Conservation (phyloP, 192 early-diverging fungal species). For the Dimargaris verticillata region DNA sequence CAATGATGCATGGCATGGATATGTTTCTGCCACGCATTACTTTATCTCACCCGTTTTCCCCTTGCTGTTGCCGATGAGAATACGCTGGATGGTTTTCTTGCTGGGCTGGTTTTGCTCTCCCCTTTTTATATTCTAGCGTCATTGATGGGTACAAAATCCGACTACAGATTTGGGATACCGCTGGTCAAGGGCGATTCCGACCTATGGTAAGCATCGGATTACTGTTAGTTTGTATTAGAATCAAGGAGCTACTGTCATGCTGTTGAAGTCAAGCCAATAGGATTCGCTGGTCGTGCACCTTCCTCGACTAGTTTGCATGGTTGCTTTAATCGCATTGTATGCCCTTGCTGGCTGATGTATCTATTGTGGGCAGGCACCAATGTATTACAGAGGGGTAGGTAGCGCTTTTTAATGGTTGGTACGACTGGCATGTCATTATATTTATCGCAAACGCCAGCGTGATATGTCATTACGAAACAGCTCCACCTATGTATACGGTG, state of each 20-base stretch:
- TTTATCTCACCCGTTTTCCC: too few relatives aligned
- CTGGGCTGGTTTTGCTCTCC: too few relatives aligned
- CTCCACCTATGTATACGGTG: too few relatives aligned
- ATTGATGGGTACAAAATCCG: slow-evolving; percentile 59
- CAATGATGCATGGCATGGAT: too few relatives aligned
- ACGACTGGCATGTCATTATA: background rate
- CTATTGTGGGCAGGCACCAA: slow-evolving; percentile 2
- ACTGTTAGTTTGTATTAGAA: background rate
- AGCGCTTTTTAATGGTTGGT: background rate
- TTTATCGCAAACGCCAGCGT: too few relatives aligned
- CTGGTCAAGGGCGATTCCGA: slow-evolving; percentile 57
- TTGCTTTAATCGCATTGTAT: background rate
- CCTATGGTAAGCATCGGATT: slow-evolving; percentile 25
- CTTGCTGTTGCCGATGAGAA: too few relatives aligned
- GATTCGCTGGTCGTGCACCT: background rate
- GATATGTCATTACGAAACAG: too few relatives aligned
- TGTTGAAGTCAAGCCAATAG: background rate
- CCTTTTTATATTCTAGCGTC: too few relatives aligned
- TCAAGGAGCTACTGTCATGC: too few relatives aligned
- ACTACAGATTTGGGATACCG: slow-evolving; percentile 61
- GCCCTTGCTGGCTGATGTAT: background rate
- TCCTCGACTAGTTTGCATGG: background rate
- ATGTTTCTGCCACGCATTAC: too few relatives aligned
- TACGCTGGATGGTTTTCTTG: too few relatives aligned
- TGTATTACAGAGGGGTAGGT: slow-evolving; percentile 11